Evolutionary conservation across 345 rosid genomes (phyloP), one percentile per base, ranked within the genome.

Genomic region (Murraya koenigii): DNA sequence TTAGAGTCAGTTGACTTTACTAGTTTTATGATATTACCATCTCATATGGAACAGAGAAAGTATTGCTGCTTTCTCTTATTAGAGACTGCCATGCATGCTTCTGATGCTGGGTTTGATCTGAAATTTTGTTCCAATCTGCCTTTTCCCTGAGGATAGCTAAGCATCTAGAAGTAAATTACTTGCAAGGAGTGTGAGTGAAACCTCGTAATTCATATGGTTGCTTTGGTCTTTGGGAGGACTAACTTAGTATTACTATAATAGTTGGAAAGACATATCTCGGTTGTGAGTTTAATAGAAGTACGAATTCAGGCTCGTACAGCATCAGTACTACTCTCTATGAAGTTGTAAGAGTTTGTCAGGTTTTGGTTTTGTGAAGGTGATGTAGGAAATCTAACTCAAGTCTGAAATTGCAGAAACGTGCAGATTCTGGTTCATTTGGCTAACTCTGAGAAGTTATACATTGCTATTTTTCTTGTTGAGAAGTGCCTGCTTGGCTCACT

Each of bases 11-110:
- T 52, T 72, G 59, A 47, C 8, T 63, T 33, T 75, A 13, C 58
- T 54, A 22, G 8, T 59, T 26, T 62, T 65, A 44, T 56, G 49
- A 38, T 54, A 52, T 39, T n/a, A 20, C 9, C 20, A 39, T 70
- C 61, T 64, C 11, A 61, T 75, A 47, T 23, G 69, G 61, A 64
- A 54, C 36, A 49, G 20, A 58, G 32, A 6, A 58, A 38, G 3
- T 39, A 7, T 19, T 69, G 44, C 69, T 79, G 60, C 69, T 74
- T 79, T 67, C 44, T 30, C 25, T 26, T 56, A n/a, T 55, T 58
- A 49, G 35, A 13, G 66, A 44, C 15, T 26, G 41, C 38, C 13
- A 36, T 1, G n/a, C 25, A 49, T 66, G 55, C 56, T 32, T 78
- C 54, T 61, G 28, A 23, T 28, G 32, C 10, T 52, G 14, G 1